Evolutionary conservation across 2,329 filamentous ascomycete genomes (phyloP).

Genomic region (Pleurostoma richardsiae): DNA sequence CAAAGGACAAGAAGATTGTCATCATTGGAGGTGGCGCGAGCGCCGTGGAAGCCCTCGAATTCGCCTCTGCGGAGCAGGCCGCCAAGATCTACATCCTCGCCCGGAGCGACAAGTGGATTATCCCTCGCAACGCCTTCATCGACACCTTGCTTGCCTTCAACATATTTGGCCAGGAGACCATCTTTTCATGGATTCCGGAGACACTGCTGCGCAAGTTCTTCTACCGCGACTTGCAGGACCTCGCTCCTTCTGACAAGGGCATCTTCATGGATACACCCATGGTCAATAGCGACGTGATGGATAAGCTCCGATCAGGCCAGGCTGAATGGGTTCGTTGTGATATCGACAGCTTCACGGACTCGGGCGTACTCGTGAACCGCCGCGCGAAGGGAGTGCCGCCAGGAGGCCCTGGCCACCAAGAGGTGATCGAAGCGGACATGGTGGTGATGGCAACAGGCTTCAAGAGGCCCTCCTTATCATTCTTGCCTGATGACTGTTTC

Average conservation of each 20-base stretch:
- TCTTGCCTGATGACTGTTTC: conserved; percentile 71
- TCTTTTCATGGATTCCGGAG: conserved; percentile 75
- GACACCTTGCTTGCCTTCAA: conserved; percentile 72
- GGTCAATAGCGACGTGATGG: conserved; percentile 79
- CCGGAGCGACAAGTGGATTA: conserved; percentile 81
- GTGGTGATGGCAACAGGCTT: conserved; percentile 82
- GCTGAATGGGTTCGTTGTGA: conserved; percentile 81
- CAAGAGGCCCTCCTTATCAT: conserved; percentile 66
- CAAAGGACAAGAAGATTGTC: conserved; percentile 68
- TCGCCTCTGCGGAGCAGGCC: conserved; percentile 63
- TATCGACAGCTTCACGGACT: conserved; percentile 59
- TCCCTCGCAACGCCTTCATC: conserved; percentile 72
- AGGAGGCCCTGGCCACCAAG: conserved; percentile 64
- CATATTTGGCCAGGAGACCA: conserved; percentile 72
- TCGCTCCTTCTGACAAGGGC: conserved; percentile 65
- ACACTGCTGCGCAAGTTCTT: conserved; percentile 70
- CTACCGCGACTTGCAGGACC: conserved; percentile 72
- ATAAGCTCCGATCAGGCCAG: conserved; percentile 65
- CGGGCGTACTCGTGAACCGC: conserved; percentile 66
- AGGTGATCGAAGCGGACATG: conserved; percentile 66
- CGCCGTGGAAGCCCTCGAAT: conserved; percentile 79
- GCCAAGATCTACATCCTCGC: conserved; percentile 68
- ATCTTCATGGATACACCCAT: conserved; percentile 83
- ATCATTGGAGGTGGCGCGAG: conserved; percentile 77
- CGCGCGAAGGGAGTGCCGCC: conserved; percentile 69